Evolutionary conservation across 768 basidiomycete genomes (phyloP), one percentile per base, ranked within the genome.

Genomic region (Collybiopsis confluens): DNA sequence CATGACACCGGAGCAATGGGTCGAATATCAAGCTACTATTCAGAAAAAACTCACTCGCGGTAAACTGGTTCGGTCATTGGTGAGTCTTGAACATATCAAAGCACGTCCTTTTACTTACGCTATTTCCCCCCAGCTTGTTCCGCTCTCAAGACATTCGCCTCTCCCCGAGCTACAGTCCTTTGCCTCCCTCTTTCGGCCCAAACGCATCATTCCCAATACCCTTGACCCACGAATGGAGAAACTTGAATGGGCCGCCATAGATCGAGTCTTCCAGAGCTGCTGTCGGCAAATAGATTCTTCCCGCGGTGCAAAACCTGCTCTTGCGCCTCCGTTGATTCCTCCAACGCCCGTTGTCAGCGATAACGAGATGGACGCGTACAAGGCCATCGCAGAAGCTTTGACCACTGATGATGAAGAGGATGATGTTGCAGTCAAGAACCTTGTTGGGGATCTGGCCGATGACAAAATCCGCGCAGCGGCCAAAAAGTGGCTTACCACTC

Each of bases 111-210:
- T 53, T 36, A 26, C 43, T 57, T n/a, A 51, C 20, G 16, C 49
- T 30, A 51, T 10, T 4, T 26, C 33, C 15, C 13, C 13, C 4
- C 56, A 95, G 92, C 79, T 91, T 8, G 85, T 89, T 6, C 92
- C 92, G 1, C 75, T 98, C 4, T 82, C 83, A 8, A 82, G 96
- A 2, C 96, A 98, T 63, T 96, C 93, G 0, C 78, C 89, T 0
- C 79, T 97, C 4, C 89, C 90, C 0, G 96, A 98, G 64, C 78
- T 99, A 0, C 83, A 85, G 56, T 69, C 73, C 1, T 86, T 99
- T 50, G 91, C 97, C 23, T 71, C 78, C 0, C 76, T 96, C 16
- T 97, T 99, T 69, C 79, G 79, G 18, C 96, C 96, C 0, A 75
- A 70, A 37, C 75, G 80, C 3, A 68, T 98, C 1, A 78, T 92